Evolutionary conservation across 345 rosid species (phyloP).

Genomic region (Brassica carinata): DNA sequence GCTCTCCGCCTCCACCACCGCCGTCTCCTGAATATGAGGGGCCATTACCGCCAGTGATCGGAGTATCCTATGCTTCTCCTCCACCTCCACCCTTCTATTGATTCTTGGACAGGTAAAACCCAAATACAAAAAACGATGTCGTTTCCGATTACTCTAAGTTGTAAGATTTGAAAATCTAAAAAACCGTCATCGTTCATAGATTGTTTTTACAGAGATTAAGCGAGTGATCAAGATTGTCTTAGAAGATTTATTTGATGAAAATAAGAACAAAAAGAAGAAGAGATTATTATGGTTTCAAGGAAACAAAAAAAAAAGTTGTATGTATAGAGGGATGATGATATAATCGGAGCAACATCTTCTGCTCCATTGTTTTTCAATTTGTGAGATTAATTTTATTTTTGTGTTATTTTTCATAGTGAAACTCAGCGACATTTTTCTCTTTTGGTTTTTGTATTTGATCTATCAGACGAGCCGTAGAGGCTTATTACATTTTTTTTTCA

Average conservation of each 20-base stretch:
- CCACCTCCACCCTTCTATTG: slow-evolving; percentile 97
- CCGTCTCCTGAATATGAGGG: slow-evolving; percentile 77
- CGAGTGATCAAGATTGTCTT: slow-evolving; percentile 37
- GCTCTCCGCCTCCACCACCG: slow-evolving; percentile 51
- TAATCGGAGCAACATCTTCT: slow-evolving; percentile 42
- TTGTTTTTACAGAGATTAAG: slow-evolving; percentile 39
- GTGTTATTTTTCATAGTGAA: slow-evolving; percentile 24
- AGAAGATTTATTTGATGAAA: slow-evolving; percentile 38
- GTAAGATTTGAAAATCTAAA: slow-evolving; percentile 14
- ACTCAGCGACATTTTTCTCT: slow-evolving; percentile 13
- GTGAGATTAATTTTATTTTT: slow-evolving; percentile 38
- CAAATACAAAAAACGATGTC: slow-evolving; percentile 26
- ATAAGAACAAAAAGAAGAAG: slow-evolving; percentile 8
- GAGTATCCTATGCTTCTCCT: slow-evolving; percentile 92
- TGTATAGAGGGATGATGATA: slow-evolving; percentile 39
- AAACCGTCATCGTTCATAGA: slow-evolving; percentile 26
- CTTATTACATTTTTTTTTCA: slow-evolving; percentile 12
- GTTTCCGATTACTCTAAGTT: slow-evolving; percentile 6
- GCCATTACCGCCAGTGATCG: slow-evolving; percentile 82
- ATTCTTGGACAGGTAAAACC: slow-evolving; percentile 57
- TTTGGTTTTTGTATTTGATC: not conserved
- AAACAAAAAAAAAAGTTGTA: slow-evolving; percentile 11
- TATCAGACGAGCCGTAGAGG: slow-evolving; percentile 12
- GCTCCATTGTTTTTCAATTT: slow-evolving; percentile 39
- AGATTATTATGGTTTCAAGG: slow-evolving; percentile 31